Evolutionary conservation across 441 rosid genomes (phyloP), one percentile per base, ranked within the genome.

Genomic region (Viola pubescens): DNA sequence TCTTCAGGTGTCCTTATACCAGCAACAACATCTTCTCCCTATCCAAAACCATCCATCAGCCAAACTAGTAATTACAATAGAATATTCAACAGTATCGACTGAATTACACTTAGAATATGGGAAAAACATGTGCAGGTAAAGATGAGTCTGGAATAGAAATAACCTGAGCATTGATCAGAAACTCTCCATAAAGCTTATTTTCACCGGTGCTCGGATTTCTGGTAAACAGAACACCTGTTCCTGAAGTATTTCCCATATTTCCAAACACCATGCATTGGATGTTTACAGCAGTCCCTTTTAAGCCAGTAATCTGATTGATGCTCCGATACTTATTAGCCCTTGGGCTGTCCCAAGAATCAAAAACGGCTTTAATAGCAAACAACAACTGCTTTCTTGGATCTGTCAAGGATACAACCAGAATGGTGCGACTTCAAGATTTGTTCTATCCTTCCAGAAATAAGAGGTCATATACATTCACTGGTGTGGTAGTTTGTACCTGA

Each of bases 1-100:
- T 91, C 96, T 76, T 91, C 82, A 0, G 98, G 98, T 46, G 98
- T 91, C 73, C 98, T 80, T 52, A 91, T 88, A 60, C 98, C 98
- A 0, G 98, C 95, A 58, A 91, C 98, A 0, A 91, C 96, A 66
- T 91, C 98, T 61, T 91, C 98, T 54, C 98, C 98, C 95, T 89
- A 62, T 59, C 48, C 19, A 67, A 43, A 68, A 39, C 60, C 43
- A 63, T 9, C 48, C 51, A 59, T 72, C 65, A 68, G 58, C 69
- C n/a, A 37, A 61, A 56, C 51, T 42, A 4, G 8, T 69, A 9
- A 52, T 9, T 11, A 67, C 19, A 37, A 37, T 41, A 70, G 48
- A 62, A 59, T 3, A 7, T 56, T 46, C 38, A 14, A 45, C 8
- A 46, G 16, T 51, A 53, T 11, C 48, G 11, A 54, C 44, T 12